Base-by-base conservation (phyloP, 2,329 filamentous ascomycete genomes). In the Mycosphaerelloides madeirae region DNA sequence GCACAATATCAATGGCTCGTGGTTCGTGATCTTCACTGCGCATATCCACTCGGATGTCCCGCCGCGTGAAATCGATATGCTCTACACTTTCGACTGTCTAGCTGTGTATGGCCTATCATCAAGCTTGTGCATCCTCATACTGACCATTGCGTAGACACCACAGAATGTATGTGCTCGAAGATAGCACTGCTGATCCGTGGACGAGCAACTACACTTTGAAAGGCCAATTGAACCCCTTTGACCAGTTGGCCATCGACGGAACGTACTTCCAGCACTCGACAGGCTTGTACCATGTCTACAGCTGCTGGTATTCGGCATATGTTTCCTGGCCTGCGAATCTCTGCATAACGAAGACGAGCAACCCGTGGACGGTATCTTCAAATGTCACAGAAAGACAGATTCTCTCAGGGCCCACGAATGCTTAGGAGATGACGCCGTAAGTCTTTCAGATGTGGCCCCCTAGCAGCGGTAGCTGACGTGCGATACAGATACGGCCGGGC, bases 21-120 rank as follows among this genome's bases (percentile, higher is more conserved):
- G 74, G 73, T 76, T 74, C 52, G 63, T 76, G 41, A 75, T 77
- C 50, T 76, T 76, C 60, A 77, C 72, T 2, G 74, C 70, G 4
- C 72, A 76, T 46, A 71, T 72, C 2, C 67, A 68, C 46, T 55
- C 58, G 25, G 74, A 77, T 54, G 49, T 49, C 3, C 72, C 73
- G 1, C 67, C 71, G 0, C 72, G 72, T 0, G 66, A 71, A 44
- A 63, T 67, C 4, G 72, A 75, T 44, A 72, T 73, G 65, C 66
- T 65, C 54, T 75, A 72, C 55, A 63, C 68, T 31, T 74, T 65
- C 56, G 41, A 44, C 44, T 36, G 31, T 31, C 31, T 20, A 72
- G 65, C 66, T 65, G 55, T 75, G 71, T 54, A 63, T 25, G 22
- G 22, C 9, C 22, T 9, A 9, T 6, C 22, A 25, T 6, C 22